phyloP scores from a whole-genome alignment of 768 basidiomycete genomes.

The Gelatoporia subvermispora region DNA sequence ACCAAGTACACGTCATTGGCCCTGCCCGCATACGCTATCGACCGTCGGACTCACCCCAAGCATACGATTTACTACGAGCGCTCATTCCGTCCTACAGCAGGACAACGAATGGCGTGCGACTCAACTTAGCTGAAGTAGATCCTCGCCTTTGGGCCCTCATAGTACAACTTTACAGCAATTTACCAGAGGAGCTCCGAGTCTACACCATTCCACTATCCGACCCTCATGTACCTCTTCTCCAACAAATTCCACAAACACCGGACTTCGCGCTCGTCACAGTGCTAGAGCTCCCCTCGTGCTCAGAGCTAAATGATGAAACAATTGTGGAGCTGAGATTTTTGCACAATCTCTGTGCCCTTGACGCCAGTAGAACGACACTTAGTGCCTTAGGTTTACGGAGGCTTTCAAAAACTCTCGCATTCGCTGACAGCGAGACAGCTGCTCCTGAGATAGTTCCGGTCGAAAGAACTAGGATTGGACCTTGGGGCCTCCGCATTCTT shows the following conservation, averaged over 20 bases:
- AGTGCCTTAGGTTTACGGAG: constrained; percentile 47
- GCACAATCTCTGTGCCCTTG: constrained; percentile 56
- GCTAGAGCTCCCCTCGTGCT: constrained; percentile 52
- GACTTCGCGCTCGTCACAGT: constrained; percentile 63
- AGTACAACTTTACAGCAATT: constrained; percentile 50
- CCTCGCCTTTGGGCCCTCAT: constrained; percentile 61
- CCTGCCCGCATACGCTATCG: constrained; percentile 34
- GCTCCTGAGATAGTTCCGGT: not conserved
- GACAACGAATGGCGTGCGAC: not conserved
- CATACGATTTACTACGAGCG: constrained; percentile 33
- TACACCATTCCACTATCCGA: constrained; percentile 53
- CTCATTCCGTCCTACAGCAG: constrained; percentile 31
- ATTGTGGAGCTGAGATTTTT: constrained; percentile 46
- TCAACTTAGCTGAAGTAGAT: constrained; percentile 30
- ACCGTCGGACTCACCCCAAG: constrained; percentile 13
- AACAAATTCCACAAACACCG: constrained; percentile 46
- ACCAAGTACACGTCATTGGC: constrained; percentile 37
- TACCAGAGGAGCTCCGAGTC: constrained; percentile 39
- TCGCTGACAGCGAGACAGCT: constrained; percentile 25
- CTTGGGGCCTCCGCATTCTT: constrained; percentile 57
- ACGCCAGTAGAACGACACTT: constrained; percentile 51
- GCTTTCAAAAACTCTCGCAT: constrained; percentile 45
- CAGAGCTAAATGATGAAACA: constrained; percentile 53
- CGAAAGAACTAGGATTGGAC: constrained; percentile 32
- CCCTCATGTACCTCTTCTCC: constrained; percentile 49